Conservation (phyloP, 2,329 filamentous ascomycete species). For the Neoascochyta sp. region DNA sequence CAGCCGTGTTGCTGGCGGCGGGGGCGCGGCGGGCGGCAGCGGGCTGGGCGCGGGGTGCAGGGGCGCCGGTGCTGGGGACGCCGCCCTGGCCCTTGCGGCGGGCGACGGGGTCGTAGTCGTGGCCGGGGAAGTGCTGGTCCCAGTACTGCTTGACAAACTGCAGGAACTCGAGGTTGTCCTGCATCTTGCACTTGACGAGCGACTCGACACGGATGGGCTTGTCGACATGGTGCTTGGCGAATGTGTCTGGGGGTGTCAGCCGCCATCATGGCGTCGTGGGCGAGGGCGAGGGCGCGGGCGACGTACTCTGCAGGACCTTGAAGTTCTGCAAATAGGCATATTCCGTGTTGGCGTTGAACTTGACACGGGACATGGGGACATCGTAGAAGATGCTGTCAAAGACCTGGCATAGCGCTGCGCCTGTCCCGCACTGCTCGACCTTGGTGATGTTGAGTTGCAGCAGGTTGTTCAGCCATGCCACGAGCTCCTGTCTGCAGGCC, state of each 20-base stretch:
- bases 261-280: not conserved
- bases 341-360: slow-evolving; percentile 97
- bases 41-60: slow-evolving; percentile 50
- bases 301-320: slow-evolving; percentile 91
- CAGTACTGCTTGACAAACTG: slow-evolving; percentile 97
- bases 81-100: slow-evolving; percentile 75
- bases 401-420: slow-evolving; percentile 92
- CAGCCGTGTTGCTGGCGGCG: slow-evolving; percentile 39
- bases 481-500: slow-evolving; percentile 76
- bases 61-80: slow-evolving; percentile 47
- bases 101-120: slow-evolving; percentile 88
- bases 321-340: slow-evolving; percentile 98
- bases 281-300: slow-evolving; percentile 1
- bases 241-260: slow-evolving; percentile 60
- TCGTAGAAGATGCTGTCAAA: slow-evolving; percentile 98
- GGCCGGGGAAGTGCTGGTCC: slow-evolving; percentile 96
- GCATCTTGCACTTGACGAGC: slow-evolving; percentile 98
- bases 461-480: slow-evolving; percentile 95
- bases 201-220: slow-evolving; percentile 83
- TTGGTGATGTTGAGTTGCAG: slow-evolving; percentile 97
- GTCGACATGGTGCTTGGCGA: slow-evolving; percentile 82
- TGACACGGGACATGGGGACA: slow-evolving; percentile 90
- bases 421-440: slow-evolving; percentile 98
- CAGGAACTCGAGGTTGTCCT: slow-evolving; percentile 98
- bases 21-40: slow-evolving; percentile 48